Base-by-base conservation (phyloP, 768 basidiomycete genomes). In the Sporobolomyces roseus region DNA sequence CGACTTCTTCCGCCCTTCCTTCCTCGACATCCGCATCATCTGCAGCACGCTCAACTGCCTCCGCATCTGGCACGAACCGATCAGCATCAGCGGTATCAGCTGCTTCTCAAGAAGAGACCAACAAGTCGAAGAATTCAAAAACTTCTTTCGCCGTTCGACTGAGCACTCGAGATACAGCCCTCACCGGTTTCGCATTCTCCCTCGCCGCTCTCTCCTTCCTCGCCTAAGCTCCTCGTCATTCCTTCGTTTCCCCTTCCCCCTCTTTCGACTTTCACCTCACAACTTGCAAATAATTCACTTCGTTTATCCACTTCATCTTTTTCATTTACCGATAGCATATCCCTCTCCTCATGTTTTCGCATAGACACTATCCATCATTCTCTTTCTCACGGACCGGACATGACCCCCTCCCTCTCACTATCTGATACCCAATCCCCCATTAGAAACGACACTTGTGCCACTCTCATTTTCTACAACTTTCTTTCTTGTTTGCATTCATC, bases 161-260 rank as follows among this genome's bases (percentile, higher is more conserved):
- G 38, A 36, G 25, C 41, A 25, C 30, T 8, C 38, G 38, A 16
- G 38, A 58, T 27, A 14, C 56, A 9, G 56, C 41, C 41, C 8
- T 58, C 41, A 30, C 41, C 29, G 56, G 56, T 4, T 30, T 58
- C 56, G 56, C 38, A 8, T 29, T 58, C 41, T 27, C 56, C 4
- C 25, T 58, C 41, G 56, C n/a, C 5, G 38, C 56, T 13, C 56
- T 58, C 56, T 38, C 38, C 41, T 27, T 58, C 41, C 13, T 58
- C 41, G 19, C 29, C 38, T 53, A 48, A 13, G 50, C n/a, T n/a
- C n/a, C n/a, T n/a, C n/a, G n/a, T n/a, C n/a, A 41, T 41, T 41
- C 10, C 38, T 9, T 41, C 9, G 9, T 41, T 17, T n/a, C 53
- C n/a, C 30, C n/a, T 33, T 54, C 53, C 36, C 53, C 4, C 14